Percentiles rank a stretch among this genome's conserved stretches.
Conservation (phyloP, 805 yeast genomes). For the Clavispora vitiphila region DNA sequence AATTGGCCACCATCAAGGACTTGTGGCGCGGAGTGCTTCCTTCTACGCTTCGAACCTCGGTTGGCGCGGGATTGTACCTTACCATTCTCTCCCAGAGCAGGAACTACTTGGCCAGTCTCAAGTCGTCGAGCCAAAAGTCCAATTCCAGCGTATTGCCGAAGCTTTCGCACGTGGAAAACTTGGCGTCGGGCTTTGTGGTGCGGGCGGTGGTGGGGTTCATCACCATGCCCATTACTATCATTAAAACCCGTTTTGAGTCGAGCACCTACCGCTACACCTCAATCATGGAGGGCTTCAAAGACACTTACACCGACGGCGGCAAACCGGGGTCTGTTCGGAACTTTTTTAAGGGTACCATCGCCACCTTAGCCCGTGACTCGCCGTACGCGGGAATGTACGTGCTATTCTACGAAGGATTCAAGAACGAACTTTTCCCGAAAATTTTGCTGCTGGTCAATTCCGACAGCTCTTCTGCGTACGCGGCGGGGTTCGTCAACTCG, state of each 20-base stretch:
- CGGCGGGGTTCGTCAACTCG: constrained; percentile 62
- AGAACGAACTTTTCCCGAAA: constrained; percentile 51
- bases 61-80: constrained; percentile 85
- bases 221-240: constrained; percentile 91
- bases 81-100: constrained; percentile 65
- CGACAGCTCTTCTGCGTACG: constrained; percentile 11
- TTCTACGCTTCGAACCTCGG: constrained; percentile 80
- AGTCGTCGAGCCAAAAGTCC: constrained; percentile 24
- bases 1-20: constrained; percentile 37
- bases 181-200: constrained; percentile 71
- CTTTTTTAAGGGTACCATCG: constrained; percentile 82
- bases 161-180: constrained; percentile 62
- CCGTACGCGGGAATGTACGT: constrained; percentile 96
- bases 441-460: constrained; percentile 11
- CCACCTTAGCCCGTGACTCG: constrained; percentile 85
- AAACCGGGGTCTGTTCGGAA: constrained; percentile 47
- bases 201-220: constrained; percentile 78
- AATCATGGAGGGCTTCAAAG: constrained; percentile 51
- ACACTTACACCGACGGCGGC: constrained; percentile 39
- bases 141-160: constrained; percentile 52
- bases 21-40: constrained; percentile 96
- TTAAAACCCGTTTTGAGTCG: constrained; percentile 88
- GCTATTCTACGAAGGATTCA: constrained; percentile 70
- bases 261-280: constrained; percentile 66
- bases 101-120: constrained; percentile 36